These are phyloP conservation scores for Xylariaceae sp. DNA, from an alignment of 2,329 filamentous ascomycete genomes.

Conservation along the genomic window DNA sequence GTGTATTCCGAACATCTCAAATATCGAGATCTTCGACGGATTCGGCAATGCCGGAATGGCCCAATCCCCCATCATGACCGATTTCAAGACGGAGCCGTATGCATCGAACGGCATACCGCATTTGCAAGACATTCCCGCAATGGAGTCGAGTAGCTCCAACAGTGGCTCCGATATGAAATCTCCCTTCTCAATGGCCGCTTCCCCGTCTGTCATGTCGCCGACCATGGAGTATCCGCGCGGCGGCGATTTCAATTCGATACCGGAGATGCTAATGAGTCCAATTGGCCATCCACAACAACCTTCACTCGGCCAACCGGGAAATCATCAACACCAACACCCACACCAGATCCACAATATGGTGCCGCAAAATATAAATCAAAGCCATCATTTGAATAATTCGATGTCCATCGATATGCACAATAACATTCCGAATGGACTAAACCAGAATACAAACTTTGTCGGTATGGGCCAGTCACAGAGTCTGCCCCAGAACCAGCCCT, in stretches of 20 bases:
- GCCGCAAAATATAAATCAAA: conserved; percentile 31
- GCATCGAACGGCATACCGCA: conserved; percentile 34
- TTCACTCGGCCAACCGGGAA: conserved; percentile 30
- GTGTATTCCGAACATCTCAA: conserved; percentile 39
- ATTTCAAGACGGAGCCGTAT: conserved; percentile 40
- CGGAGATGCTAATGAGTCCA: conserved; percentile 50
- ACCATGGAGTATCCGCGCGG: conserved; percentile 44
- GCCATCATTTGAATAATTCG: conserved; percentile 31
- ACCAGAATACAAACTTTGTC: conserved; percentile 30
- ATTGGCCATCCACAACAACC: conserved; percentile 36
- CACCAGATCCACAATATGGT: conserved; percentile 24
- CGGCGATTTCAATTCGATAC: conserved; percentile 43
- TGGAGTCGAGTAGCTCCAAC: conserved; percentile 35
- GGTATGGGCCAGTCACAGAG: conserved; percentile 30
- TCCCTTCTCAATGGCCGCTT: conserved; percentile 44
- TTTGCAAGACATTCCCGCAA: conserved; percentile 37
- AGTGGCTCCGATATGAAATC: conserved; percentile 41
- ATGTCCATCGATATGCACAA: conserved; percentile 32
- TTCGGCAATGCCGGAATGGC: conserved; percentile 59
- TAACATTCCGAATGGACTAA: conserved; percentile 28
- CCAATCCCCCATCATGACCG: conserved; percentile 44
- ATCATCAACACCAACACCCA: conserved; percentile 30
- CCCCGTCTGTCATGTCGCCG: conserved; percentile 50
- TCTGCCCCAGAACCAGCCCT: conserved; percentile 26
- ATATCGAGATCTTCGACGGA: conserved; percentile 60